phyloP scores from a whole-genome alignment of 2,329 filamentous ascomycete species.

The Neofusicoccum sp. region DNA sequence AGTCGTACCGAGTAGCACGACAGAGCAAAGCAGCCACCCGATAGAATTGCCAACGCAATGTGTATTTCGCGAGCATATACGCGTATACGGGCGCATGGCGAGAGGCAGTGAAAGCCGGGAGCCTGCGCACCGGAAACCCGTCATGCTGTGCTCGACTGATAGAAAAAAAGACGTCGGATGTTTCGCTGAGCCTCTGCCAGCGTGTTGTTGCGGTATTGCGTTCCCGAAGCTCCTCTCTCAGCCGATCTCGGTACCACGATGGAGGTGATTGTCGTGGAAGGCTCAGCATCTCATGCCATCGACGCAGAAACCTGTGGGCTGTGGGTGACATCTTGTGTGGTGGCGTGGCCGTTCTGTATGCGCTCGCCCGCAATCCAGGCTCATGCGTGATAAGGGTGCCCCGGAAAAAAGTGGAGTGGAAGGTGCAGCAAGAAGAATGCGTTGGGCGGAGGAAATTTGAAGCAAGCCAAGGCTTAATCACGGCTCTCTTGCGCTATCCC shows the following conservation, averaged over 20 bases:
- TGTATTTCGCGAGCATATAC: slow-evolving; percentile 51
- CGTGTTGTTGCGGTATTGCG: slow-evolving; percentile 33
- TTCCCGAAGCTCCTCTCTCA: slow-evolving; percentile 46
- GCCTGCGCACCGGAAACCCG: slow-evolving; percentile 31
- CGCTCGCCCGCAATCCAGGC: no score
- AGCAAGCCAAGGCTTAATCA: background rate
- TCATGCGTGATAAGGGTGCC: no score
- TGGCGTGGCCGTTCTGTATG: no score
- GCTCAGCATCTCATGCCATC: slow-evolving; percentile 32
- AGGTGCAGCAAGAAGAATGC: no score
- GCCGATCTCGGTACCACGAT: slow-evolving; percentile 45
- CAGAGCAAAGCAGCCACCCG: slow-evolving; percentile 39
- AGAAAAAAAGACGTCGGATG: slow-evolving; percentile 49
- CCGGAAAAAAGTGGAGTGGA: no score
- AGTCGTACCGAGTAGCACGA: slow-evolving; percentile 25
- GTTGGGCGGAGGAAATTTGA: background rate
- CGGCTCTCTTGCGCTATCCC: slow-evolving; percentile 2
- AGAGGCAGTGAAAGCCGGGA: slow-evolving; percentile 32
- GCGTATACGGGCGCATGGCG: slow-evolving; percentile 37
- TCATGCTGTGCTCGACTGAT: no score
- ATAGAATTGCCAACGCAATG: slow-evolving; percentile 48
- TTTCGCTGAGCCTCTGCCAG: slow-evolving; percentile 46
- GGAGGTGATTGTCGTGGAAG: slow-evolving; percentile 37
- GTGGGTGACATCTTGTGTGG: no score
- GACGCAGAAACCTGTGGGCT: no score